These are phyloP conservation scores for Mycena amicta DNA, from an alignment of 768 basidiomycete genomes.

Conservation along the genomic window DNA sequence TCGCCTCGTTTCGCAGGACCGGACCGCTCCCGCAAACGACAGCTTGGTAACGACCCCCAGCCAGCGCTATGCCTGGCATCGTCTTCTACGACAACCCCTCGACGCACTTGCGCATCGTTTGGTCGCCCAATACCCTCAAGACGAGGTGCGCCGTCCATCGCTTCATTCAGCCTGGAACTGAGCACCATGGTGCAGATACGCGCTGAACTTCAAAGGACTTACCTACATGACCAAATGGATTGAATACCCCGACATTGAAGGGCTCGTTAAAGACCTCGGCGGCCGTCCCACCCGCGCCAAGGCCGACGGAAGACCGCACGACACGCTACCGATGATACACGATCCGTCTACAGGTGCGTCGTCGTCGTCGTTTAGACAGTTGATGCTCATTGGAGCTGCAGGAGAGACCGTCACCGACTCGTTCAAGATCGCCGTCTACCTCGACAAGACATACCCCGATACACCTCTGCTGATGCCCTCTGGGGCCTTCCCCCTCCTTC, in stretches of 20 bases:
- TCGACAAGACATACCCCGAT: conserved; percentile 45
- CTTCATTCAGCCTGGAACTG: not conserved
- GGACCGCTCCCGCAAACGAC: no score
- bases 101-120: conserved; percentile 30
- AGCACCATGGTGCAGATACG: not conserved
- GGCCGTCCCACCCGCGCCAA: conserved; percentile 5
- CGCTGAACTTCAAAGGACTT: not conserved
- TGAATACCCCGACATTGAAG: not conserved
- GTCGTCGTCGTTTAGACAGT: not conserved
- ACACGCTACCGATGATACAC: conserved; percentile 41
- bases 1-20: no score
- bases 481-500: conserved; percentile 22
- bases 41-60: no score
- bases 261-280: not conserved
- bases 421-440: conserved; percentile 40
- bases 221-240: not conserved
- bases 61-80: conserved; percentile 29
- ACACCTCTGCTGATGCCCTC: conserved; percentile 33
- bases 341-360: conserved; percentile 36
- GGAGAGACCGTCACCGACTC: conserved; percentile 38
- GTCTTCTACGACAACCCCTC: conserved; percentile 49
- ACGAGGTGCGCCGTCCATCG: conserved; percentile 33
- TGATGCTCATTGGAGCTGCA: not conserved
- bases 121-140: conserved; percentile 53
- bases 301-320: conserved; percentile 23